Base-by-base conservation (phyloP, 805 yeast species). In the Pichia sporocuriosa region DNA sequence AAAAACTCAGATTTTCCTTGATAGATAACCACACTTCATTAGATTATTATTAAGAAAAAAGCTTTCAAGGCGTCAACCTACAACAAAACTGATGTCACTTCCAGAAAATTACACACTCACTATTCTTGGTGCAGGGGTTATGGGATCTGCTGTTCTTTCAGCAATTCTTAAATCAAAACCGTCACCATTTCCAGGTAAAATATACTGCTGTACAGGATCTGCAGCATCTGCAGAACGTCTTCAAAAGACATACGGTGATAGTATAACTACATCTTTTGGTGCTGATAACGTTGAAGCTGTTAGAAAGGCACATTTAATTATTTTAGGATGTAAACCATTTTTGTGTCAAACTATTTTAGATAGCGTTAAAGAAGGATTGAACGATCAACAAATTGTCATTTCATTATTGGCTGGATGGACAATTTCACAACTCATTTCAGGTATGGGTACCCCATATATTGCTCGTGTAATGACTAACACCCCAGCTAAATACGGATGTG, bases 401-500 rank as follows among this genome's bases (percentile, higher is more conserved):
- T 85, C 96, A 4, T 67, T 93, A 47, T 77, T 88, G 52, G 97
- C 98, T 3, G 99, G 99, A 12, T 84, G 87, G 75, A 85, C 95
- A 15, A 79, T 89, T 47, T 78, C 69, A 16, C 84, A 84, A 58
- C 70, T 88, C 51, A n/a, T 24, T 12, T 48, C 59, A 16, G 51
- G 16, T 17, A 55, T 59, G 1, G 73, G 77, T 32, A 68, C 84
- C 9, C 66, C 71, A 6, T 66, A 70, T 44, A 79, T 90, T 25
- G 85, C 94, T 19, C 75, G 95, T 48, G 95, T 94, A n/a, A 89
- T 94, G 95, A 90, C 99, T 35, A 93, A 90, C 66, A 93, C 98
- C 0, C 97, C 99, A 3, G 94, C 96, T 16, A 81, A 81, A 60
- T 85, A 75, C 61, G 96, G 97, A 19, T 77, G 81, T 52, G 98